Conservation (phyloP, 2,329 filamentous ascomycete genomes). For the Trichoderma cornu-damae region DNA sequence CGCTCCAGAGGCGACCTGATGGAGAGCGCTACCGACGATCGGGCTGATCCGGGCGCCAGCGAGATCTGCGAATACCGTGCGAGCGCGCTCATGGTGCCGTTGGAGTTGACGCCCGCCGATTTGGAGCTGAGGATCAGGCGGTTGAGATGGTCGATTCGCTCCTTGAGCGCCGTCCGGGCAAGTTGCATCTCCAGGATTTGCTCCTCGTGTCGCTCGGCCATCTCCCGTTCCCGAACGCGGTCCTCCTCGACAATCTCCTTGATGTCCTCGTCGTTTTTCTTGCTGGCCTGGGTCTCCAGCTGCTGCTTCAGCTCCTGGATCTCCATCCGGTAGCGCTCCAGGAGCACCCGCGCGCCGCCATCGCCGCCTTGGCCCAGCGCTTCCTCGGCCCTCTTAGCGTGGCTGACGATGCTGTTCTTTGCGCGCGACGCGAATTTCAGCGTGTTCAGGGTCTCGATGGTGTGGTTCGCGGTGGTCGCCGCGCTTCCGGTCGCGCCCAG, state of each 20-base stretch:
- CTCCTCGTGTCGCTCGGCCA: slow-evolving; percentile 83
- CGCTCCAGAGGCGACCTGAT: slow-evolving; percentile 53
- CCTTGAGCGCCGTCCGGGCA: slow-evolving; percentile 89
- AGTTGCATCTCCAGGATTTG: slow-evolving; percentile 99
- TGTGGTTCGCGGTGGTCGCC: slow-evolving; percentile 68
- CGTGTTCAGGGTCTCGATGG: slow-evolving; percentile 86
- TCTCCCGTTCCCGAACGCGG: slow-evolving; percentile 69
- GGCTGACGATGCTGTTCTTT: slow-evolving; percentile 96
- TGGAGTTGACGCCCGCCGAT: slow-evolving; percentile 84
- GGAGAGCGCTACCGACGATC: slow-evolving; percentile 67
- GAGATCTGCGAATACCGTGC: slow-evolving; percentile 59
- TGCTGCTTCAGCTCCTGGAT: slow-evolving; percentile 77
- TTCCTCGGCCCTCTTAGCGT: slow-evolving; percentile 92
- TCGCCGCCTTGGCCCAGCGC: slow-evolving; percentile 76
- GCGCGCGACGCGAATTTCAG: slow-evolving; percentile 94
- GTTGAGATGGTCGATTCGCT: slow-evolving; percentile 95
- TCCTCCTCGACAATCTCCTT: slow-evolving; percentile 63
- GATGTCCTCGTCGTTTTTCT: slow-evolving; percentile 56
- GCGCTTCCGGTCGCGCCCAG: slow-evolving; percentile 71
- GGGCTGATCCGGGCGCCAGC: slow-evolving; percentile 48
- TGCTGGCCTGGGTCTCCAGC: slow-evolving; percentile 75
- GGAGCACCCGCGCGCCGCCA: slow-evolving; percentile 75
- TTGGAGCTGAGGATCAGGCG: slow-evolving; percentile 92
- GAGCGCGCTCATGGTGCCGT: slow-evolving; percentile 64
- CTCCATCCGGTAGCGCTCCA: slow-evolving; percentile 91